Base-by-base conservation (phyloP, 768 basidiomycete genomes). In the Crassisporium funariophilum region DNA sequence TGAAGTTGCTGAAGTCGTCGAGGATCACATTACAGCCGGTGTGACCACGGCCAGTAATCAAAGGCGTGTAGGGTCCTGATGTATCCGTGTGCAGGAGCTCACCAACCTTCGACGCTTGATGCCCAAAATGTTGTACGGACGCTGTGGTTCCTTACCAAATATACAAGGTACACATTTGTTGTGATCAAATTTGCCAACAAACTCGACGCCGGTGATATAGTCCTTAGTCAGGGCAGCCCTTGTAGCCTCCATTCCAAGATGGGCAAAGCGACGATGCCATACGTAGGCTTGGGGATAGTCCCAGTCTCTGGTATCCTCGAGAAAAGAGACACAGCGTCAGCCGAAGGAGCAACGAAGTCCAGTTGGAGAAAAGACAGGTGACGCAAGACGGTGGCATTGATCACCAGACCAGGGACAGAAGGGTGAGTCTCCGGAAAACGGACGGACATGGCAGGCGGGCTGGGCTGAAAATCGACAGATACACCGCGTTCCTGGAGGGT, bases 41-140 rank as follows among this genome's bases (percentile, higher is more conserved):
- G 5, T 29, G 16, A 4, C 59, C 49, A 0, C 53, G 45, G 7
- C 59, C 55, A 0, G 59, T 52, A 1, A 60, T 54, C 0, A 12
- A 19, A 2, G 49, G 35, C 0, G 57, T 53, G 13, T 61, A 64
- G 1, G 62, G 61, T 0, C 57, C 60, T 38, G 54, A 62, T 0
- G 38, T 41, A 29, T 60, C 57, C 7, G 56, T 52, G 15, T 67
- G 63, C 0, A 64, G 35, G 5, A 64, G 49, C 2, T 63, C 53
- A 2, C 60, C 51, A 24, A 62, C 24, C 0, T 41, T 0, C 0
- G 25, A 5, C 0, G 60, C 53, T 19, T 49, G 39, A 34, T 38
- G 10, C 1, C 39, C 48, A 19, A 29, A 17, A 20, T 43, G 34
- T 1, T 10, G n/a, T 50, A 54, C 1, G 53, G 45, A 0, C 11